Base-by-base conservation (phyloP, 2,329 filamentous ascomycete species). In the Hypoxylon sp. region DNA sequence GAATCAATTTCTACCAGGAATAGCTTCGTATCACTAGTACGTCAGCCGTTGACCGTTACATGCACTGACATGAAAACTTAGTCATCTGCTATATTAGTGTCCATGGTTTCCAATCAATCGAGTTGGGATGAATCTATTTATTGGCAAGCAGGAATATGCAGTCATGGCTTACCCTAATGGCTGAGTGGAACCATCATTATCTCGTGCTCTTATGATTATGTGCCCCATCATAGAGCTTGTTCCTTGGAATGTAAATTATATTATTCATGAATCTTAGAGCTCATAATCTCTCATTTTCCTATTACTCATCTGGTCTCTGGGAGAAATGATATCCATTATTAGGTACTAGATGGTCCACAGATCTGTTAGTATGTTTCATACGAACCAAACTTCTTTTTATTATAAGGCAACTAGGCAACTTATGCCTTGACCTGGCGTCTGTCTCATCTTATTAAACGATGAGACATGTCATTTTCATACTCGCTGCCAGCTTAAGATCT, bases 401-500 rank as follows among this genome's bases (percentile, higher is more conserved):
- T 31, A 54, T 61, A 44, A 17, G 42, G 55, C 52, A 44, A 44
- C 35, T 31, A 17, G 42, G 55, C 52, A 44, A 44, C 35, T 31
- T 26, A 46, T 46, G 61, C 24, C 67, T 52, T 50, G 57, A 57
- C 55, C 66, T 61, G 24, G 47, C 66, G 61, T 58, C 26, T 55
- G 58, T 63, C 63, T 65, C 60, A 63, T 63, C 52, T 69, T 59
- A 69, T 70, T 69, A 63, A 57, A 69, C 54, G 48, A 69, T 67
- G 66, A 70, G 70, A 76, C 71, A 63, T 71, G 73, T 75, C 73
- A 72, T 67, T 70, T 67, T 73, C 53, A 67, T 59, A 66, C 29
- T 31, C 29, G 66, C 67, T 57, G 60, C 63, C 67, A 68, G 46
- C 54, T 29, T 70, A 59, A 71, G 74, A 76, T 76, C 72, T 74